Evolutionary conservation across 768 basidiomycete genomes (phyloP).

Genomic region (Lactarius sp.): DNA sequence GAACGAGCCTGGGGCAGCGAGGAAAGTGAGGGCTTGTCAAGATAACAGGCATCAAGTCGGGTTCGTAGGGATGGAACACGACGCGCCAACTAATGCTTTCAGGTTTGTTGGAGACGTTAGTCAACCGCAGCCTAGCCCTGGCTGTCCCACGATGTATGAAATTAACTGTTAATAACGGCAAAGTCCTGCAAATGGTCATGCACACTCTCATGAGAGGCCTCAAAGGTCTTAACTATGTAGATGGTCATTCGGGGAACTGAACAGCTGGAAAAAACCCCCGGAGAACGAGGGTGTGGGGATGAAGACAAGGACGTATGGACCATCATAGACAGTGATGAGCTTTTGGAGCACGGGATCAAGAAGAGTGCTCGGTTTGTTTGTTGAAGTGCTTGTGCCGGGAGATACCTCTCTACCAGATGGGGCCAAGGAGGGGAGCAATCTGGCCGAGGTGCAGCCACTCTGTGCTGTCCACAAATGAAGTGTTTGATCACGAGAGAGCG

Average conservation of each 20-base stretch:
- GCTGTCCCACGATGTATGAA: constrained; percentile 85
- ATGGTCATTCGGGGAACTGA: constrained; percentile 52
- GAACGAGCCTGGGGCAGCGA: constrained; percentile 68
- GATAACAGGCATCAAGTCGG: constrained; percentile 77
- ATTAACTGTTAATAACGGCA: constrained; percentile 43
- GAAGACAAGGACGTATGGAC: constrained; percentile 64
- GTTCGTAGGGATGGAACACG: constrained; percentile 60
- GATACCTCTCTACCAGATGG: constrained; percentile 32
- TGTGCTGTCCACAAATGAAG: constrained; percentile 81
- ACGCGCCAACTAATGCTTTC: constrained; percentile 45
- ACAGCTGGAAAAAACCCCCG: constrained; percentile 76
- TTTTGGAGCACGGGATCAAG: constrained; percentile 59
- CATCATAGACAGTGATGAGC: constrained; percentile 61
- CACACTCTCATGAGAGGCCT: constrained; percentile 54
- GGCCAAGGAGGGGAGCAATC: constrained; percentile 41
- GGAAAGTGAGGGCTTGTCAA: constrained; percentile 75
- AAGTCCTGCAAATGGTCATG: constrained; percentile 80
- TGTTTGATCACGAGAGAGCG: constrained; percentile 81
- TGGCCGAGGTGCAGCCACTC: constrained; percentile 65
- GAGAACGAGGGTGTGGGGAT: constrained; percentile 61
- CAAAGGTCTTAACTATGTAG: constrained; percentile 55
- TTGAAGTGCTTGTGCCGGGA: constrained; percentile 32
- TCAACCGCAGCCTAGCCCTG: constrained; percentile 68
- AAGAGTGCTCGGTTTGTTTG: constrained; percentile 40
- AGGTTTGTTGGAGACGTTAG: constrained; percentile 32